Evolutionary conservation across 1,284 basidiomycete genomes (phyloP).

Genomic region (Ceratobasidium sp.): DNA sequence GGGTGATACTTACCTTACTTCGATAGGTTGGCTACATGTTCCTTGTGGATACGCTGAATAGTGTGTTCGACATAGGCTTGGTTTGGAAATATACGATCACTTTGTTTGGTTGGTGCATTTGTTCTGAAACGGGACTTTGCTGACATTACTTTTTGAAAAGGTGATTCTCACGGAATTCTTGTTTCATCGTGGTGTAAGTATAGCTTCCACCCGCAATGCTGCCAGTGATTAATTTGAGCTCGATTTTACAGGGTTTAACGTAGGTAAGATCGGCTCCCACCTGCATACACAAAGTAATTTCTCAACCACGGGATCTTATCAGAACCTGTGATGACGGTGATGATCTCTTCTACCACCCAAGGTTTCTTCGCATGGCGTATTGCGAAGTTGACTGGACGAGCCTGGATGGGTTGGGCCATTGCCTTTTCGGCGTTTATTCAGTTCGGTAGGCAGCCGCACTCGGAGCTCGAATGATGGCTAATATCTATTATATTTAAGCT

Average conservation of each 20-base stretch:
- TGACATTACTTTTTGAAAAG: neutral
- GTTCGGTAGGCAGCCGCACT: constrained; percentile 11
- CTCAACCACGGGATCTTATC: neutral
- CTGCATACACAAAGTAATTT: neutral
- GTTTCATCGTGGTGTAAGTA: constrained; percentile 28
- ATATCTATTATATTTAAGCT: constrained; percentile 44
- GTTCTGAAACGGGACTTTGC: neutral
- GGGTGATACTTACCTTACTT: neutral
- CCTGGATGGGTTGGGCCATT: constrained; percentile 32
- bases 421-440: constrained; percentile 38
- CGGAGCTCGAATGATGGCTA: neutral
- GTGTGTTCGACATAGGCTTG: constrained; percentile 25
- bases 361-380: constrained; percentile 41
- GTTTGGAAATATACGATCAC: constrained; percentile 38
- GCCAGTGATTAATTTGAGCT: neutral
- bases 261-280: constrained; percentile 4
- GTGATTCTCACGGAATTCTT: constrained; percentile 13
- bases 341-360: constrained; percentile 39
- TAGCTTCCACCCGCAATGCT: neutral
- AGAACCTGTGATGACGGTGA: constrained; percentile 40
- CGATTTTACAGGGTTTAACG: constrained; percentile 21
- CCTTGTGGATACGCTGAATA: constrained; percentile 29
- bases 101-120: constrained; percentile 16
- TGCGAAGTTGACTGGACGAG: constrained; percentile 23
- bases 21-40: constrained; percentile 25